Evolutionary conservation across 495 filamentous ascomycete genomes (phyloP), one percentile per base, ranked within the genome.

Genomic region (Xylaria longipes): DNA sequence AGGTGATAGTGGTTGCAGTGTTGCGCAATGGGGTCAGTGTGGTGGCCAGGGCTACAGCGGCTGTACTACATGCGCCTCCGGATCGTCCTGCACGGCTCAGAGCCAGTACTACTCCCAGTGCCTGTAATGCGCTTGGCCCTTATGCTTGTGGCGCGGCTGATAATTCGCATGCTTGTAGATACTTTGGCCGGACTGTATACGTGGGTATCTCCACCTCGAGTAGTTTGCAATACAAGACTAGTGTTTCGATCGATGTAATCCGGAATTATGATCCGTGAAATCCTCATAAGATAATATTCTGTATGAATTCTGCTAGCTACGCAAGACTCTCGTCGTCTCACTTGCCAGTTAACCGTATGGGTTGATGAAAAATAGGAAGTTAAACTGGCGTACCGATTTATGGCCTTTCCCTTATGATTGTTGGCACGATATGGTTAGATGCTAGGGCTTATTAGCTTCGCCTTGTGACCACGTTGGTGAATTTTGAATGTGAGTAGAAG

Each of bases 61-160:
- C 27, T 58, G 82, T 4, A 85, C 80, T 1, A 82, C 76, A 58
- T 88, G 86, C 68, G 74, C 65, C 11, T 71, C 81, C 3, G 77
- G 81, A 35, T 82, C 84, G 2, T 80, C 81, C 14, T 88, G 86
- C 77, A 62, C 71, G 60, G 76, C 72, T 25, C 56, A 72, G 50
- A 87, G 84, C 73, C 71, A 78, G 5, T 87, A 76, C 62, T 88
- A 87, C 68, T 84, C 80, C 5, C 86, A 87, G 74, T 82, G 80
- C 74, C 33, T 81, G 56, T 81, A 77, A 76, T 29, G 43, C 8
- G 65, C 17, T n/a, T 35, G 22, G 25, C 22, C 1, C 29, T 35
- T 58, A n/a, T 20, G 14, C 29, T 29, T 54, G 50, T 54, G 50
- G 2, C 22, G 2, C 50, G 22, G 22, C 22, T 29, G 17, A 29